Evolutionary conservation across 108 stramenopile species (phyloP).

Genomic region (Hondaea fermentalgiana): DNA sequence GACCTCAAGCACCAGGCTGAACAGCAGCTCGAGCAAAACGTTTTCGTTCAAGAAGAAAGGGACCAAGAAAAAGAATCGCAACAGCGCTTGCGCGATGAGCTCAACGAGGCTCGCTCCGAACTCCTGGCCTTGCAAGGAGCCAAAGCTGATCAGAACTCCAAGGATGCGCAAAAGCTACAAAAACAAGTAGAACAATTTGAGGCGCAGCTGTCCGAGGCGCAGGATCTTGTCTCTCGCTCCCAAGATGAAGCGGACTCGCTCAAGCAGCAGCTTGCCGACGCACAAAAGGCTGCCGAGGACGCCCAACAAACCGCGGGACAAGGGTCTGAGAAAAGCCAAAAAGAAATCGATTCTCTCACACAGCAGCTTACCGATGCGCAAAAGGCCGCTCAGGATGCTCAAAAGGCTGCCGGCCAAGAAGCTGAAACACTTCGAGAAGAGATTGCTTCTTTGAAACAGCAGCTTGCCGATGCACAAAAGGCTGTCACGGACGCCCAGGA

Average conservation of each 20-base stretch:
- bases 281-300: neutral
- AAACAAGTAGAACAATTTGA: neutral
- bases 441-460: too few relatives aligned
- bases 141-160: neutral
- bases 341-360: too few relatives aligned
- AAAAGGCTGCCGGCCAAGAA: too few relatives aligned
- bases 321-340: too few relatives aligned
- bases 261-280: neutral
- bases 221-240: too few relatives aligned
- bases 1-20: neutral
- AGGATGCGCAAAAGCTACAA: neutral
- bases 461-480: too few relatives aligned
- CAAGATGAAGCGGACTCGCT: neutral
- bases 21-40: neutral
- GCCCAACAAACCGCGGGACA: too few relatives aligned
- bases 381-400: too few relatives aligned
- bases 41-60: neutral
- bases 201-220: neutral
- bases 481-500: too few relatives aligned
- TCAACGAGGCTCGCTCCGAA: neutral
- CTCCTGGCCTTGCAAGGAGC: neutral
- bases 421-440: too few relatives aligned
- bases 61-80: neutral
- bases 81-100: neutral
- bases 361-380: too few relatives aligned